A percentile compares a stretch with the other conserved stretches of the same genome.
Conservation (phyloP, 2,329 filamentous ascomycete species). For the Stemphylium beticola region DNA sequence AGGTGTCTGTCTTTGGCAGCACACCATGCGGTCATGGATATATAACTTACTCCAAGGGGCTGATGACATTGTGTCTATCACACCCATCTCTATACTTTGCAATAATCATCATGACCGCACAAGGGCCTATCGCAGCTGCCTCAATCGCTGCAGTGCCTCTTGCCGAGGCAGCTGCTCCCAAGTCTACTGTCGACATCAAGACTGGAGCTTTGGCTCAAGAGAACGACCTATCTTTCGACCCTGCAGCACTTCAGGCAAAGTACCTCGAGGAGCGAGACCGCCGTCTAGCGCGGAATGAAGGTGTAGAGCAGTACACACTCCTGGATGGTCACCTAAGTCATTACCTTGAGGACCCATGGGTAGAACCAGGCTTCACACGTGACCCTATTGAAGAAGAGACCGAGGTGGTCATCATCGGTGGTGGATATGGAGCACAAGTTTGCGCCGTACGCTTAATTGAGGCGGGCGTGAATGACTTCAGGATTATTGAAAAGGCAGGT, state of each 20-base stretch:
- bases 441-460: constrained; percentile 48
- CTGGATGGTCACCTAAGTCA: constrained; percentile 34
- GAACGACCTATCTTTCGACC: no score
- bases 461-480: constrained; percentile 42
- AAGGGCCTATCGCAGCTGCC: no score
- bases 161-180: no score
- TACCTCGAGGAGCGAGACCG: constrained; percentile 40
- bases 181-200: no score
- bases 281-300: constrained; percentile 31
- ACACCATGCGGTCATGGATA: no score
- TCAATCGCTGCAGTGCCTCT: no score
- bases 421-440: constrained; percentile 54
- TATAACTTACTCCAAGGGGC: no score
- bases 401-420: constrained; percentile 50
- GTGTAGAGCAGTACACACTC: constrained; percentile 37
- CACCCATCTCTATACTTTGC: no score
- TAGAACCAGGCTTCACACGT: constrained; percentile 29
- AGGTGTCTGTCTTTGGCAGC: no score
- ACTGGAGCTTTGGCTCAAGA: no score
- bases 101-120: no score
- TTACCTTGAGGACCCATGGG: constrained; percentile 39
- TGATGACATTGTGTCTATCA: no score
- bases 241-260: constrained; percentile 15
- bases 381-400: constrained; percentile 37
- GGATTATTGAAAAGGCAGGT: constrained; percentile 52